Base-by-base conservation (phyloP, 257 asterid genomes). In the Henckelia pumila region DNA sequence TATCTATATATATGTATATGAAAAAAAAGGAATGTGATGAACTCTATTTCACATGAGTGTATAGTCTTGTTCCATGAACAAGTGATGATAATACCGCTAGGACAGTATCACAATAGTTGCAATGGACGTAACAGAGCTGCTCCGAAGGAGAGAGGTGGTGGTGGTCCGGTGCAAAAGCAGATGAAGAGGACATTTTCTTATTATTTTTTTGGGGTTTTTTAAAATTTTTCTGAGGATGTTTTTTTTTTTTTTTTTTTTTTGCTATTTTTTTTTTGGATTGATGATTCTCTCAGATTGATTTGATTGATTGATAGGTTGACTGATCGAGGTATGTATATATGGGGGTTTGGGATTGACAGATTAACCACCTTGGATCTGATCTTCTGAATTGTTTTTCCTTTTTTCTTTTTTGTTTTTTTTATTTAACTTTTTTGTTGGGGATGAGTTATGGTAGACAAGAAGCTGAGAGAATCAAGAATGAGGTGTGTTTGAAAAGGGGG, bases 71-170 rank as follows among this genome's bases (percentile, higher is more conserved):
- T 35, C 16, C 47, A 35, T 35, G 47, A 55, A 16, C 16, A 9
- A 32, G 33, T 10, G 62, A 22, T 28, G 61, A 65, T 21, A 55
- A 57, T 87, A 89, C 98, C 83, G 97, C 98, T 61, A 93, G 97
- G 82, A 90, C 97, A 65, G 96, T 93, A 75, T 85, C 87, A 69
- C 98, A 93, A 61, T 68, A 88, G 90, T 78, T 76, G 95, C 98
- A 93, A 71, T 81, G 92, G 89, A 86, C 97, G 83, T 93, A 93
- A 74, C 95, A 88, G 78, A 90, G 98, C 83, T 89, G 95, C 82
- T 92, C 98, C 22, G 97, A 79, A 63, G 84, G 78, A 53, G 81
- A 68, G 72, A 61, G 88, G 71, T 79, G 95, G 77, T 82, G 90
- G 86, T 86, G 88, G 83, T 85, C 96, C 79, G 94, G 92, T 24